Evolutionary conservation across 306 rosid genomes (phyloP), one percentile per base, ranked within the genome.

Genomic region (Cucurbita pepo): DNA sequence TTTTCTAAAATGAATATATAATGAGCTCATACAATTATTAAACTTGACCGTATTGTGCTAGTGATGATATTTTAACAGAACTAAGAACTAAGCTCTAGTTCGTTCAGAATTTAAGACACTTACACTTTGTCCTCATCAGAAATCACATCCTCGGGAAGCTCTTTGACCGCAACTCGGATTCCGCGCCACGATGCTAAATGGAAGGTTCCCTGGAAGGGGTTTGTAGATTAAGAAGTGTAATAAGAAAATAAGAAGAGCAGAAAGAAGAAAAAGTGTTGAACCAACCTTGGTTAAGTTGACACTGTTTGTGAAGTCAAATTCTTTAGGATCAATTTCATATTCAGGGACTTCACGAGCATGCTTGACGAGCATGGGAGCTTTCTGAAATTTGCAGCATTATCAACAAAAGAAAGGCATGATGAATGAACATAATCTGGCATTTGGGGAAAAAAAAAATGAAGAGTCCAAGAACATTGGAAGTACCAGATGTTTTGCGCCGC

Each of bases 301-400:
- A 61, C 98, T 93, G 82, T 83, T 67, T 50, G 94, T 83, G 77
- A 94, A 90, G 87, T 93, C 98, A 69, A 93, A 86, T 63, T 93
- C 98, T 77, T 82, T 88, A 10, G 98, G 83, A 80, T 90, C 73
- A 69, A 93, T 90, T 88, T 93, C 98, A 69, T 93, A 93, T 45
- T 93, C 97, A 0, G 98, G 98, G 60, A 93, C 90, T 84, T 93
- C 94, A 30, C 97, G 89, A 5, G 96, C 85, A 77, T 88, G 80
- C 22, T 71, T 63, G 38, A 94, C 98, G 75, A 81, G 96, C 97
- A 94, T 94, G 45, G 97, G 85, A 43, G 96, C 88, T 88, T 80
- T 77, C 97, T 94, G 84, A 79, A 77, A 12, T 67, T 47, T 21
- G 69, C 15, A 65, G 69, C 77, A 78, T 71, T 47, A 1, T 67